These are phyloP conservation scores for Penstemon eatonii DNA, from an alignment of 257 asterid species.

Conservation along the genomic window DNA sequence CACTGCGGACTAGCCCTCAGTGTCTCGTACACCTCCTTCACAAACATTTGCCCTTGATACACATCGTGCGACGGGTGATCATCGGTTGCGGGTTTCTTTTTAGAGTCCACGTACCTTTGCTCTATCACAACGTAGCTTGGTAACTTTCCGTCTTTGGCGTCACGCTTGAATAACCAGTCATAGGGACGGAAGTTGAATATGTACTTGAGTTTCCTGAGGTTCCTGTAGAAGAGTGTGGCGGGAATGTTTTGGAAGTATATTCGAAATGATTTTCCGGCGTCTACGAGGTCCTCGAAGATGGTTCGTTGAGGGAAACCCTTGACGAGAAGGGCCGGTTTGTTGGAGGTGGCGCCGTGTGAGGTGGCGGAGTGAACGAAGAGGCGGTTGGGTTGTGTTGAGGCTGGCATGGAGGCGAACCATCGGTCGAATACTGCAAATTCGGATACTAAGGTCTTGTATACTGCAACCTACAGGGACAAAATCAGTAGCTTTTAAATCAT, in stretches of 20 bases:
- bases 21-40: slow-evolving; percentile 92
- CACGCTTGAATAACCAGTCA: slow-evolving; percentile 50
- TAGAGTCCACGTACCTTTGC: slow-evolving; percentile 79
- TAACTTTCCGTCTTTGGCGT: slow-evolving; percentile 62
- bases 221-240: slow-evolving; percentile 65
- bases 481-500: neutral
- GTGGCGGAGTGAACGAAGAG: slow-evolving; percentile 91
- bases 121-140: slow-evolving; percentile 83
- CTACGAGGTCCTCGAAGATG: slow-evolving; percentile 69
- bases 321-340: slow-evolving; percentile 44
- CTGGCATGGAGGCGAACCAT: slow-evolving; percentile 95
- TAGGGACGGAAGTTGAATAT: slow-evolving; percentile 54
- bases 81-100: slow-evolving; percentile 69
- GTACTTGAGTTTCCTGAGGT: slow-evolving; percentile 70
- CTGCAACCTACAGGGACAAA: slow-evolving; percentile 47
- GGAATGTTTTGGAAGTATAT: slow-evolving; percentile 83
- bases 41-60: slow-evolving; percentile 74
- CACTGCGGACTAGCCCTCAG: slow-evolving; percentile 82
- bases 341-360: slow-evolving; percentile 91
- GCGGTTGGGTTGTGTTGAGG: slow-evolving; percentile 89
- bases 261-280: slow-evolving; percentile 56
- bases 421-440: slow-evolving; percentile 88
- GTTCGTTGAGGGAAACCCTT: slow-evolving; percentile 84
- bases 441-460: slow-evolving; percentile 59
- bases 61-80: slow-evolving; percentile 96